Conservation (phyloP, 2,329 filamentous ascomycete species). For the Diaporthe sp. region DNA sequence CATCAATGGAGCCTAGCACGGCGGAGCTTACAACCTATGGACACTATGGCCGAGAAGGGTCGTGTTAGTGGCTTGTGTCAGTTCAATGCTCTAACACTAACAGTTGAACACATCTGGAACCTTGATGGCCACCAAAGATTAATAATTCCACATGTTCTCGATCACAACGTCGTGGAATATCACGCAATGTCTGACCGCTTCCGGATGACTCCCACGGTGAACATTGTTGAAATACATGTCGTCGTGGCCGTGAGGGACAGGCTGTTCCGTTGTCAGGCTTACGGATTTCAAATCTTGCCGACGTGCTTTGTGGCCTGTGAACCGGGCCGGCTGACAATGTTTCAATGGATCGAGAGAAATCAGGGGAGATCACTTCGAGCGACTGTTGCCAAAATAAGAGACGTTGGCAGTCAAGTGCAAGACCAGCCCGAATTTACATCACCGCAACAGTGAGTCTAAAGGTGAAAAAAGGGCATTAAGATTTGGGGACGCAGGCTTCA, state of each 20-base stretch:
- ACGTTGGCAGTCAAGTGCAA: too few species aligned
- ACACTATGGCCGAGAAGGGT: not conserved
- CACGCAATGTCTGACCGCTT: not conserved
- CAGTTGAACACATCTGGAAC: not conserved
- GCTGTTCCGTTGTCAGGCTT: not conserved
- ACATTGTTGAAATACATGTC: too few species aligned
- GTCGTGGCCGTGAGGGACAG: not conserved
- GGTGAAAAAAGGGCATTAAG: too few species aligned
- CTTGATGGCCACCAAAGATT: not conserved
- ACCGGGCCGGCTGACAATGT: not conserved
- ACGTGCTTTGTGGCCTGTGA: too few species aligned
- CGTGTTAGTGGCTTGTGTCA: not conserved
- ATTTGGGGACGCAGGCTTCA: too few species aligned
- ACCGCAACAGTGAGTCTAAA: too few species aligned
- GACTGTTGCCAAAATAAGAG: too few species aligned
- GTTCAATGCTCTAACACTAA: not conserved
- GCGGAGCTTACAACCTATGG: not conserved
- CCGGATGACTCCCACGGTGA: not conserved
- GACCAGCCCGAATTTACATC: too few species aligned
- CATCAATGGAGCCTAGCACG: not conserved
- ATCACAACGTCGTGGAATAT: not conserved
- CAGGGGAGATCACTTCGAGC: too few species aligned
- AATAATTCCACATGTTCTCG: not conserved
- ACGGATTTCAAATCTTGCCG: not conserved
- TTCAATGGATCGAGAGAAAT: too few species aligned